Evolutionary conservation across 192 early-diverging fungal genomes (phyloP).

Genomic region (Entomortierella beljakovae): DNA sequence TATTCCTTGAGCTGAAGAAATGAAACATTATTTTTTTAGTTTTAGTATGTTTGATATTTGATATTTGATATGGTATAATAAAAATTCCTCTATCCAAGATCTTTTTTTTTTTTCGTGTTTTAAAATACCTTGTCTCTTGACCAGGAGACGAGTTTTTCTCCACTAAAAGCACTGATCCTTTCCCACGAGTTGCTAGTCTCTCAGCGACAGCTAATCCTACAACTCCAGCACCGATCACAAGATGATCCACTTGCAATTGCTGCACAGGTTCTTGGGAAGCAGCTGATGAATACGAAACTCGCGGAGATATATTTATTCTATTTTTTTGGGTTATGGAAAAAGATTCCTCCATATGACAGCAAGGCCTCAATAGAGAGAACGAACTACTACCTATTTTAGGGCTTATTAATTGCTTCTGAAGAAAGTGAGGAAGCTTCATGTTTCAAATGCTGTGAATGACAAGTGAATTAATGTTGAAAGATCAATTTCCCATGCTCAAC

Average conservation of each 20-base stretch:
- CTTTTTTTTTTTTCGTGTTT: neutral
- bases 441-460: too few species aligned
- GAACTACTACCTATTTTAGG: too few species aligned
- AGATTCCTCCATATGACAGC: too few species aligned
- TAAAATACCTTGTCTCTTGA: conserved; percentile 73
- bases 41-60: too few species aligned
- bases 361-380: too few species aligned
- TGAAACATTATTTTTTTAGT: too few species aligned
- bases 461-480: too few species aligned
- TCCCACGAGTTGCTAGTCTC: conserved; percentile 61
- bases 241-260: conserved; percentile 73
- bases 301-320: neutral
- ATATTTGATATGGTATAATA: too few species aligned
- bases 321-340: neutral
- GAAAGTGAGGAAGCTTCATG: too few species aligned
- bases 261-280: neutral
- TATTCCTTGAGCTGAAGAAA: conserved; percentile 77
- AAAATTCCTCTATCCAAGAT: too few species aligned
- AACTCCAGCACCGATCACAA: conserved; percentile 84
- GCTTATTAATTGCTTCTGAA: too few species aligned
- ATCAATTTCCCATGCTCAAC: too few species aligned
- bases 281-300: neutral
- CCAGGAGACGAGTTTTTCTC: conserved; percentile 75
- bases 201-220: conserved; percentile 84
- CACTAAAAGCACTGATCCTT: conserved; percentile 68